phyloP scores from a whole-genome alignment of 2,329 filamentous ascomycete genomes.

The Penicillium sp. region DNA sequence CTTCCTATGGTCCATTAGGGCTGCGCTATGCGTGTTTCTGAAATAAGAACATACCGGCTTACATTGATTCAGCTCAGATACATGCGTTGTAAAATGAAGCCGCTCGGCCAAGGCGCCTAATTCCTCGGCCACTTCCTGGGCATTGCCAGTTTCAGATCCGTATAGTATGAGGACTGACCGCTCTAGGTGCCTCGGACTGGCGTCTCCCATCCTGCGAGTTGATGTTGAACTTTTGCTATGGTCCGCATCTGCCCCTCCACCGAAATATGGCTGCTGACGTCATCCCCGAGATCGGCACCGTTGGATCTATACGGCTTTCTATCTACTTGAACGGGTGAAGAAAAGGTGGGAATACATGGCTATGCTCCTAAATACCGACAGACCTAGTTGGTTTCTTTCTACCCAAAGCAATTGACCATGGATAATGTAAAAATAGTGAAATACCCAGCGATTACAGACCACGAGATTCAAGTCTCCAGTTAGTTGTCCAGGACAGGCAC shows the following conservation, averaged over 20 bases:
- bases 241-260: constrained; percentile 13
- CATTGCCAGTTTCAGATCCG: constrained; percentile 92
- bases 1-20: constrained; percentile 25
- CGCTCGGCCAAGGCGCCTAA: constrained; percentile 73
- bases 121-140: constrained; percentile 87
- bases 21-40: not conserved
- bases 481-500: no score
- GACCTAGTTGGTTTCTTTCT: no score
- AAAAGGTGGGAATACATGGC: no score
- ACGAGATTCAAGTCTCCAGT: no score
- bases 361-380: no score
- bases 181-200: constrained; percentile 10
- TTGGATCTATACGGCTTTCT: not conserved
- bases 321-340: no score
- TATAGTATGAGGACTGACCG: constrained; percentile 74
- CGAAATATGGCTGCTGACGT: constrained; percentile 29
- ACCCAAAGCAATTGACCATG: no score
- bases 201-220: constrained; percentile 28
- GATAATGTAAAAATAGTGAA: no score
- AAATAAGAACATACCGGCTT: constrained; percentile 63
- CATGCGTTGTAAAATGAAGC: constrained; percentile 73
- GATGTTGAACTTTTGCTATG: constrained; percentile 2
- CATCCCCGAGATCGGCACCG: constrained; percentile 20
- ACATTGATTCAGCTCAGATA: constrained; percentile 76
- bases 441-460: no score